Conservation (phyloP, 805 yeast species). For the Candida caryicola region DNA sequence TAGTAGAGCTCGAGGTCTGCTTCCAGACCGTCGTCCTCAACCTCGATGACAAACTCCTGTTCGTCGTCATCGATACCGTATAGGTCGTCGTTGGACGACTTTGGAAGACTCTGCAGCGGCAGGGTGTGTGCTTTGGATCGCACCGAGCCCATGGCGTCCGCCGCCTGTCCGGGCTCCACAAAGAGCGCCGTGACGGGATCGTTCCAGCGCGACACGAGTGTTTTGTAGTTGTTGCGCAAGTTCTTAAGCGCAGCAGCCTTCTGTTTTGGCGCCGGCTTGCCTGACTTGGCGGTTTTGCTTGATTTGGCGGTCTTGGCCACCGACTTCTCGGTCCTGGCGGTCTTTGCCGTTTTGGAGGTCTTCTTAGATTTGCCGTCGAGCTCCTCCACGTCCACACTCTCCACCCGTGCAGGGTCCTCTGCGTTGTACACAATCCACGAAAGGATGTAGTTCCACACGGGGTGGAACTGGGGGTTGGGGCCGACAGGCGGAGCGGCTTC, state of each 20-base stretch:
- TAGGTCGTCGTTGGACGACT: constrained; percentile 2
- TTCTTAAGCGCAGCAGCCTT: constrained; percentile 3
- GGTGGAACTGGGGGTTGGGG: constrained; percentile 28
- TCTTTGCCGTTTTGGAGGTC: constrained; percentile 1
- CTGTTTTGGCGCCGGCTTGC: not conserved
- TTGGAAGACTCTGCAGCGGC: constrained; percentile 1
- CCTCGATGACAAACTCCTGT: constrained; percentile 30
- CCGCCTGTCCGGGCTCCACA: constrained; percentile 20
- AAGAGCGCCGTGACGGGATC: constrained; percentile 16
- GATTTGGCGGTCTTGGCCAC: constrained; percentile 4
- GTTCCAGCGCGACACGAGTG: constrained; percentile 31
- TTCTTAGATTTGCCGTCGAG: not conserved
- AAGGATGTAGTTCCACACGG: constrained; percentile 36
- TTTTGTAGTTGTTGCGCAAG: constrained; percentile 20
- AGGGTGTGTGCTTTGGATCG: not conserved
- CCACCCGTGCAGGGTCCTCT: constrained; percentile 1
- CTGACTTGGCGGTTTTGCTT: not conserved
- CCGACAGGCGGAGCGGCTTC: constrained; percentile 1
- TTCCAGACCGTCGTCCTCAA: constrained; percentile 22
- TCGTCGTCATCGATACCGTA: constrained; percentile 7
- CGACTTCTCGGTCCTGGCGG: not conserved
- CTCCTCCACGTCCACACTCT: constrained; percentile 7
- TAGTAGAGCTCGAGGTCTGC: constrained; percentile 27
- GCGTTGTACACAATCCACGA: constrained; percentile 35
- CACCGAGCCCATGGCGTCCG: constrained; percentile 35